phyloP scores from a whole-genome alignment of 495 filamentous ascomycete genomes.

The Aspergillus ellipticus region DNA sequence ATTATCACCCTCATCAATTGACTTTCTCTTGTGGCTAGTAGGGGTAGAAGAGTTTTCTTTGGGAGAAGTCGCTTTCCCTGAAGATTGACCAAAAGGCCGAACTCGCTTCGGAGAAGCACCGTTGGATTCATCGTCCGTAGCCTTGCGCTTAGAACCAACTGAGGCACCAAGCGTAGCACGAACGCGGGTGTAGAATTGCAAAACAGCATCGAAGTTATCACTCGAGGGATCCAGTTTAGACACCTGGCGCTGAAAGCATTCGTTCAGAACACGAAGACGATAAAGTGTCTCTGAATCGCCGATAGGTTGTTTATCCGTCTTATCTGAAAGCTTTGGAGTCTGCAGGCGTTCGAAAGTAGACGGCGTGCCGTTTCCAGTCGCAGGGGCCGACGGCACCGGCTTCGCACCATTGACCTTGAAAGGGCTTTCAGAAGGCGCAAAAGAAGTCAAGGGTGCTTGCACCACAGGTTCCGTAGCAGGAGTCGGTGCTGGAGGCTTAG shows the following conservation, averaged over 20 bases:
- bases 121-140: constrained; percentile 8
- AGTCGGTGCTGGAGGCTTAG: constrained; percentile 3
- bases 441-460: not conserved
- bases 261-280: constrained; percentile 30
- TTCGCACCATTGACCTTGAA: constrained; percentile 13
- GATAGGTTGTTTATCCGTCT: constrained; percentile 14
- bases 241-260: constrained; percentile 31
- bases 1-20: constrained; percentile 14
- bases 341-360: constrained; percentile 15
- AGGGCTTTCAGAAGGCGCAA: constrained; percentile 5
- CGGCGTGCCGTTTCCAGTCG: not conserved
- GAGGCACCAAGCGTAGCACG: constrained; percentile 34
- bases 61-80: not conserved
- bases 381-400: not conserved
- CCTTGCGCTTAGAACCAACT: constrained; percentile 23
- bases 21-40: constrained; percentile 22
- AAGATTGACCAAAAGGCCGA: constrained; percentile 12
- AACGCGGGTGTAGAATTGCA: constrained; percentile 34
- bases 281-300: constrained; percentile 20
- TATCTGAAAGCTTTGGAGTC: constrained; percentile 15
- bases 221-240: constrained; percentile 23
- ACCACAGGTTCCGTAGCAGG: constrained; percentile 3
- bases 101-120: constrained; percentile 16
- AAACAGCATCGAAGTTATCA: constrained; percentile 28
- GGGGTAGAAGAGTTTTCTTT: constrained; percentile 4